phyloP scores from a whole-genome alignment of 164 flowering plant genomes.

The Vitis labrusca region DNA sequence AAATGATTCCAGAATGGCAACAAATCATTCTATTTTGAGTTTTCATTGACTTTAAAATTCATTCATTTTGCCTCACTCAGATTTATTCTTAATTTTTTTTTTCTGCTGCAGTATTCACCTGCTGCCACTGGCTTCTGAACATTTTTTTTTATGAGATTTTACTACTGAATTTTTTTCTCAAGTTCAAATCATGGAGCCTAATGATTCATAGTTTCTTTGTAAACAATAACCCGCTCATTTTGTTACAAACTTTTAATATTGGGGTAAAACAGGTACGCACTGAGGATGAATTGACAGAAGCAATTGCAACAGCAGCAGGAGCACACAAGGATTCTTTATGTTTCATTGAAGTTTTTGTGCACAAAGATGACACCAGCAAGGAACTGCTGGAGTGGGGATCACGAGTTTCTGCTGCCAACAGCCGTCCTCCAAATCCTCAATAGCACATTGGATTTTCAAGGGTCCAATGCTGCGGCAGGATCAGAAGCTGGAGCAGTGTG shows the following conservation, averaged over 20 bases:
- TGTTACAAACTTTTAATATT: background rate
- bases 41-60: too few relatives aligned
- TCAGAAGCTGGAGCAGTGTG: too few relatives aligned
- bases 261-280: slow-evolving; percentile 50
- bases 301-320: slow-evolving; percentile 55
- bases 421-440: slow-evolving; percentile 79
- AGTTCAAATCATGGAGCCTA: background rate
- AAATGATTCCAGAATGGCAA: too few relatives aligned
- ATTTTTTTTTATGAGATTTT: too few relatives aligned
- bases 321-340: slow-evolving; percentile 58
- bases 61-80: too few relatives aligned
- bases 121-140: too few relatives aligned
- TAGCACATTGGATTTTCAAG: slow-evolving; percentile 14
- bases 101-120: too few relatives aligned
- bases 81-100: too few relatives aligned
- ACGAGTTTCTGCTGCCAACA: slow-evolving; percentile 69
- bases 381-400: slow-evolving; percentile 93
- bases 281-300: slow-evolving; percentile 63
- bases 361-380: slow-evolving; percentile 90
- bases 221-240: background rate
- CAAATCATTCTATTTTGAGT: too few relatives aligned
- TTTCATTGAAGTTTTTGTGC: slow-evolving; percentile 70
- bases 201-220: background rate
- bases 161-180: too few relatives aligned
- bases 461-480: too few relatives aligned